A percentile compares a stretch with the other conserved stretches of the same genome.
These are phyloP conservation scores for Calonectria hawksworthii DNA, from an alignment of 2,329 filamentous ascomycete genomes.

Conservation along the genomic window DNA sequence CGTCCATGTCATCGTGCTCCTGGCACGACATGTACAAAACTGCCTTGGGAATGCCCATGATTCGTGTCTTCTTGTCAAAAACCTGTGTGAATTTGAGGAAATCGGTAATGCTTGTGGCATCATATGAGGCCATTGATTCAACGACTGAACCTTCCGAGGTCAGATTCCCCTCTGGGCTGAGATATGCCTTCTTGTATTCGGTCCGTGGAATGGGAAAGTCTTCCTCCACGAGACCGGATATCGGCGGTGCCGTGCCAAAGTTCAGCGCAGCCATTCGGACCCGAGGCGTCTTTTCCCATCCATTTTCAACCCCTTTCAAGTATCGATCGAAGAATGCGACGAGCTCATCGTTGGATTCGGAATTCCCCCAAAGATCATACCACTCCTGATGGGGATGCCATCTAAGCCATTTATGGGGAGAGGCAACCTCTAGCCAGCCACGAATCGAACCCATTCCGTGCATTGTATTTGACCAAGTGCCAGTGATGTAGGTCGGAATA, in stretches of 20 bases:
- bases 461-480: slow-evolving; percentile 37
- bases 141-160: no score
- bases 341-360: not conserved
- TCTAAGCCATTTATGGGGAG: slow-evolving; percentile 58
- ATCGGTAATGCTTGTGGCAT: no score
- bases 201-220: not conserved
- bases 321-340: slow-evolving; percentile 6
- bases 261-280: slow-evolving; percentile 2
- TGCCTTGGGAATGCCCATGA: no score
- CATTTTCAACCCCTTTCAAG: slow-evolving; percentile 8
- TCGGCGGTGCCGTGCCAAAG: slow-evolving; percentile 33
- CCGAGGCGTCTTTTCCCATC: slow-evolving; percentile 7
- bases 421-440: slow-evolving; percentile 54
- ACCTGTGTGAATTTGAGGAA: no score
- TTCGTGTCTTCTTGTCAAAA: no score
- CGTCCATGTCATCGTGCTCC: no score
- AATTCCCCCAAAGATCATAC: slow-evolving; percentile 8
- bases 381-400: slow-evolving; percentile 29
- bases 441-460: slow-evolving; percentile 44
- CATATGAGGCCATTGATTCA: no score
- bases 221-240: slow-evolving; percentile 24
- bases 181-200: not conserved
- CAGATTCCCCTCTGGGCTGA: no score
- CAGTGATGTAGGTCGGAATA: slow-evolving; percentile 41
- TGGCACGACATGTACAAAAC: no score